Conservation (phyloP, 2,329 filamentous ascomycete species). For the Cladosporium sp. region DNA sequence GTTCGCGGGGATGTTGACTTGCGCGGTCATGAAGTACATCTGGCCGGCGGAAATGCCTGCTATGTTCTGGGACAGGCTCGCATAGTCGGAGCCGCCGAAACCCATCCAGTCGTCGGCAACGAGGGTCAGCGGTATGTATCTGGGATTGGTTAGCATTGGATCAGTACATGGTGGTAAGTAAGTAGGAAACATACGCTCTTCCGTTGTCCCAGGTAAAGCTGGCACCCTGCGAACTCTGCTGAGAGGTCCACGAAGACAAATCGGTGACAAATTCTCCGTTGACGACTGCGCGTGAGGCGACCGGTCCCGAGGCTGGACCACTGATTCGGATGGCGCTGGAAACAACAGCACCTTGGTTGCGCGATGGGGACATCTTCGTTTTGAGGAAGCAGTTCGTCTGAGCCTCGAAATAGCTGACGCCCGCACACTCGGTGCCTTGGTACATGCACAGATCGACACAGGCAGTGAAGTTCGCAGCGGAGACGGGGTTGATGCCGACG, state of each 20-base stretch:
- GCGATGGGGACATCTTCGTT: background rate
- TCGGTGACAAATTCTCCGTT: constrained; percentile 5
- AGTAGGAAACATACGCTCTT: background rate
- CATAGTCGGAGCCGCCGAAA: background rate
- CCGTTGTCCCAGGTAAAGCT: background rate
- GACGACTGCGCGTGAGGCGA: background rate
- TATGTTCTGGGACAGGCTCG: background rate
- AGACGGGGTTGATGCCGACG: background rate
- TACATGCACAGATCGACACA: background rate
- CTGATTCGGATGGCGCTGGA: constrained; percentile 10
- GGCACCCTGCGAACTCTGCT: background rate
- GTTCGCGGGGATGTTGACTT: background rate
- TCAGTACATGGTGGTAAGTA: background rate
- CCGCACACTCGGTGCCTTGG: constrained; percentile 2
- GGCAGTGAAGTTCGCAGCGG: background rate
- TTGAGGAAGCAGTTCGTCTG: background rate
- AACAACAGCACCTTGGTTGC: background rate
- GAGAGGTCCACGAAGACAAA: background rate
- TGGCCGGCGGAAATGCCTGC: background rate
- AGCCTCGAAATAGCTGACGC: background rate
- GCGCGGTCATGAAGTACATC: background rate
- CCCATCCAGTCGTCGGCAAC: background rate
- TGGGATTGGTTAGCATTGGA: background rate
- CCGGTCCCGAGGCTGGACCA: background rate
- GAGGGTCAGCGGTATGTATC: background rate